Evolutionary conservation across 495 filamentous ascomycete species (phyloP), one percentile per base, ranked within the genome.

Genomic region (Xylaria bambusicola): DNA sequence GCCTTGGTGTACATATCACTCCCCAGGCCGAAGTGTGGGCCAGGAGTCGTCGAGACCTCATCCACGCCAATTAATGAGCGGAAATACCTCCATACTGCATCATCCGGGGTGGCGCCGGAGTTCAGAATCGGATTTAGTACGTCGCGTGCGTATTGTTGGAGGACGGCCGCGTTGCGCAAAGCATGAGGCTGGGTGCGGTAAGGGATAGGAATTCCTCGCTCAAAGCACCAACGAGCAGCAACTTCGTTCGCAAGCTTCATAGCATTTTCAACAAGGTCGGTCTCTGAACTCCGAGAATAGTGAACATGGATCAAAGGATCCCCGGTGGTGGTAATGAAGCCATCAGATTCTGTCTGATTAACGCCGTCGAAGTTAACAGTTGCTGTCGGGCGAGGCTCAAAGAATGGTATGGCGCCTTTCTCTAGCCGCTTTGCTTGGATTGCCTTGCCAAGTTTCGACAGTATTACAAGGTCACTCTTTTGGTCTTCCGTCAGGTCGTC

Each of bases 161-260:
- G 56, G 8, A 69, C 58, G 2, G 69, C 62, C 9, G 71, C 56
- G 41, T 76, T 69, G 41, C 82, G 79, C 35, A 81, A 74, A 5
- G 87, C 84, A 53, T 86, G 80, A 45, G 79, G 80, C 61, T 86
- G 79, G 6, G 88, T 84, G 40, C 91, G 83, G 73, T 88, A 97
- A 15, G 92, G 81, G 51, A 84, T 80, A 2, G 95, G 93, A 35
- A 98, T 90, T 54, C 82, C 78, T 35, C 93, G 87, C 38, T 85
- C 80, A 15, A 80, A 66, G 66, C 87, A 90, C 88, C 91, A 98
- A 36, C 70, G 73, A 6, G 86, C 92, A 2, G 85, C 86, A 18
- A 89, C 74, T 64, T 89, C 81, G 62, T 89, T 88, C 49, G 86
- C 92, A 18, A 93, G 74, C 46, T 90, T 77, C 94, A 98, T 98